Base-by-base conservation (phyloP, 495 filamentous ascomycete genomes). In the Penicillium daleae region DNA sequence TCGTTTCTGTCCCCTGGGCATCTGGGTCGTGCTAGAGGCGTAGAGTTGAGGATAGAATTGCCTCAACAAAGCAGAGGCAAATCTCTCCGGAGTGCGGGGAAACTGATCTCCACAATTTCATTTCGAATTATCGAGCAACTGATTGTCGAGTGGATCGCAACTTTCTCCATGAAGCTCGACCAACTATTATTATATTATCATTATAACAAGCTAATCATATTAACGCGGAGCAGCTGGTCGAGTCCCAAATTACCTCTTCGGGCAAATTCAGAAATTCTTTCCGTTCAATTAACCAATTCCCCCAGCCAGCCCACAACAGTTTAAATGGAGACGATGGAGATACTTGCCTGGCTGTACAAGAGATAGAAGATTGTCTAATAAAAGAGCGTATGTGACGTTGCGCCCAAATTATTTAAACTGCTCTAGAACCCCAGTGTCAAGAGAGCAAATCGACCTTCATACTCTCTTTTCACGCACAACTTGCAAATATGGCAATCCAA, bases 401-500 rank as follows among this genome's bases (percentile, higher is more conserved):
- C 3, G 0, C 40, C 22, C 19, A 9, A 21, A 22, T 7, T 60
- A 65, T 65, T 65, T 65, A 61, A 62, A 62, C 49, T 55, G n/a
- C 22, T 26, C 37, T 8, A 44, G 19, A 19, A 22, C 40, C 40
- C 40, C 22, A 2, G 19, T 9, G 22, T 10, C 40, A 10, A 22
- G 40, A 44, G 19, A 44, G 0, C 2, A 21, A 44, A 44, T 12
- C 19, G 51, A 22, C n/a, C 12, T 52, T 40, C 46, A 24, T 1
- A 6, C 12, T 8, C 33, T 33, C 32, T 26, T 21, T 33, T 15
- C 50, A 17, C 35, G 17, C 21, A 7, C n/a, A 46, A 44, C 6
- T 26, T 46, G 29, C 19, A 12, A 72, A 22, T 33, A 81, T 81
- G 76, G 60, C 67, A 15, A 60, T 64, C 24, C 66, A 68, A 44